A percentile compares a stretch with the other conserved stretches of the same genome.
phyloP scores from a whole-genome alignment of 2,329 filamentous ascomycete species.

The Fulvia fulva region DNA sequence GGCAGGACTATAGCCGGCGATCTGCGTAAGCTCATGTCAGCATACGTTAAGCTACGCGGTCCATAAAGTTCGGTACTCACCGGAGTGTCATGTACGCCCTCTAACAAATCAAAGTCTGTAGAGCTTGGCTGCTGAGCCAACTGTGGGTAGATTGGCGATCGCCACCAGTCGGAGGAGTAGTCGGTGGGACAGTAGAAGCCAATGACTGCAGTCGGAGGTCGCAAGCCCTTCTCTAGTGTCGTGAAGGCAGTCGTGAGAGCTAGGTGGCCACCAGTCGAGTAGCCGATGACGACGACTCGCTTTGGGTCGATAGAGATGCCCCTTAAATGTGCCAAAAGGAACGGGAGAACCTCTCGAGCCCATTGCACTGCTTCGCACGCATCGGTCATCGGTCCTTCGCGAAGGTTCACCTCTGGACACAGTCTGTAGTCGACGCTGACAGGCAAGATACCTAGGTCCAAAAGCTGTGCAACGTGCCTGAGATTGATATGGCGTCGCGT shows the following conservation, averaged over 20 bases:
- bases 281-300: conserved; percentile 6
- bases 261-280: conserved; percentile 7
- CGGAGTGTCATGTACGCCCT: conserved; percentile 1
- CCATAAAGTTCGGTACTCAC: neutral
- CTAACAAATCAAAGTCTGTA: conserved; percentile 1
- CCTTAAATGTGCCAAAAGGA: neutral
- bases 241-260: conserved; percentile 7
- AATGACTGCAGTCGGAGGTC: conserved; percentile 5
- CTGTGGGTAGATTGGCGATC: conserved; percentile 1
- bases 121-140: neutral
- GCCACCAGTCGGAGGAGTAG: conserved; percentile 1
- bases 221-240: neutral
- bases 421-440: conserved; percentile 12
- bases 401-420: conserved; percentile 4
- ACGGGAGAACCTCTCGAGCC: conserved; percentile 2
- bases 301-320: neutral
- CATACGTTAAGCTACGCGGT: too few relatives aligned
- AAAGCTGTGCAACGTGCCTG: conserved; percentile 3
- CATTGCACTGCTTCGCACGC: conserved; percentile 5
- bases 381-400: conserved; percentile 10
- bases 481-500: conserved; percentile 4
- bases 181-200: conserved; percentile 9
- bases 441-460: conserved; percentile 6
- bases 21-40: neutral
- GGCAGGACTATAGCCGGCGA: neutral